Evolutionary conservation across 2,329 filamentous ascomycete species (phyloP).

Genomic region (Claviceps sorghi): DNA sequence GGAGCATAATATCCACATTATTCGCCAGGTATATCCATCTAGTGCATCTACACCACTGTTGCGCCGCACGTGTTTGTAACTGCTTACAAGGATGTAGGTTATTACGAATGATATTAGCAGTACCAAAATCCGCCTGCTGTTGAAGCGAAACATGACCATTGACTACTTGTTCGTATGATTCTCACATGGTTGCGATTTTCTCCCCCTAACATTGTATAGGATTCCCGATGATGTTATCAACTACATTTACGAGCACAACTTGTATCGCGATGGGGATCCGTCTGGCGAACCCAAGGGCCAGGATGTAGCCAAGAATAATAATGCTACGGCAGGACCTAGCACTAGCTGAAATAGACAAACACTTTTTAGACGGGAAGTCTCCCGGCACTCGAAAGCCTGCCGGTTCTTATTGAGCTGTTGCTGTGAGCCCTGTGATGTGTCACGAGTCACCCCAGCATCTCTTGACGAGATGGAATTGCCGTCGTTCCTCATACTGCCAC

Average conservation of each 20-base stretch:
- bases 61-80: background rate
- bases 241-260: slow-evolving; percentile 53
- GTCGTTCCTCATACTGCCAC: background rate
- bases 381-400: too few relatives aligned
- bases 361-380: background rate
- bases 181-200: too few relatives aligned
- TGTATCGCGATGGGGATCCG: slow-evolving; percentile 32
- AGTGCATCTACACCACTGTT: background rate
- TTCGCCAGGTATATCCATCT: slow-evolving; percentile 34
- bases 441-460: background rate
- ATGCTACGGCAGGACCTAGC: background rate
- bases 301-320: background rate
- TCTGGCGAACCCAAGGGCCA: background rate
- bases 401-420: background rate
- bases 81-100: slow-evolving; percentile 8
- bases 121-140: slow-evolving; percentile 66
- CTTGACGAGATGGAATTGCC: background rate
- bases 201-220: slow-evolving; percentile 8
- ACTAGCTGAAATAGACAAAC: background rate
- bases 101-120: slow-evolving; percentile 79
- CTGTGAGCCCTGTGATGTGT: background rate
- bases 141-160: slow-evolving; percentile 69
- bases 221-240: slow-evolving; percentile 58
- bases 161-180: slow-evolving; percentile 37
- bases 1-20: slow-evolving; percentile 75